Base-by-base conservation (phyloP, 2,329 filamentous ascomycete genomes). In the Fusarium bulbicola region DNA sequence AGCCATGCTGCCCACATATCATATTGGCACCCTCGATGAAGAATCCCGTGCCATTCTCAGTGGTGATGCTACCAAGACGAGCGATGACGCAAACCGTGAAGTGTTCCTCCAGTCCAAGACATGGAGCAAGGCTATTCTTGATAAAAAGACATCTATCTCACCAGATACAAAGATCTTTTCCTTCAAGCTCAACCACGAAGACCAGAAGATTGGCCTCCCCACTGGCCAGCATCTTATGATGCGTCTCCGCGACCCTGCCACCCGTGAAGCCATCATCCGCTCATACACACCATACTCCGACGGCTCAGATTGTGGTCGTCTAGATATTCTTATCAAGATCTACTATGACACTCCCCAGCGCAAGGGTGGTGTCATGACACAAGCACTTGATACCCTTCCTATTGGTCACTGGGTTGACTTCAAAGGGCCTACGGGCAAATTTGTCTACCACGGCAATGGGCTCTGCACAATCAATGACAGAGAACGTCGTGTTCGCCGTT, bases 161-260 rank as follows among this genome's bases (percentile, higher is more conserved):
- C 88, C 88, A 79, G 94, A 98, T 81, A 93, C 93, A 11, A 90
- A 92, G 43, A 89, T 97, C 68, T 97, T 97, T 83, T 91, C 88
- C 37, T 97, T 97, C 84, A 87, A 88, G 49, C 89, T 97, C 24
- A 91, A 95, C 67, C 91, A 95, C 76, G 83, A 87, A 0, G 82
- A 87, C 0, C 95, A 97, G 80, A 80, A 81, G 0, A 85, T 96
- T 14, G 95, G 95, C 14, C 86, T 97, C 0, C 94, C 94, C 1
- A 90, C 93, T 1, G 95, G 95, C 21, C 93, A 97, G 79, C 95
- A 98, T 81, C 84, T 97, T 3, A 93, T 97, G 90, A 88, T 97
- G 77, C 92, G 93, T 7, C 85, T 97, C 7, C 89, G 89, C 32
- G 93, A 97, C 78, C 91, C 92, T 0, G 90, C 86, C 0, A 92